Percentiles rank a stretch among this genome's conserved stretches.
These are phyloP conservation scores for Exsudoporus floridanus DNA, from an alignment of 1,284 basidiomycete species.

Conservation along the genomic window DNA sequence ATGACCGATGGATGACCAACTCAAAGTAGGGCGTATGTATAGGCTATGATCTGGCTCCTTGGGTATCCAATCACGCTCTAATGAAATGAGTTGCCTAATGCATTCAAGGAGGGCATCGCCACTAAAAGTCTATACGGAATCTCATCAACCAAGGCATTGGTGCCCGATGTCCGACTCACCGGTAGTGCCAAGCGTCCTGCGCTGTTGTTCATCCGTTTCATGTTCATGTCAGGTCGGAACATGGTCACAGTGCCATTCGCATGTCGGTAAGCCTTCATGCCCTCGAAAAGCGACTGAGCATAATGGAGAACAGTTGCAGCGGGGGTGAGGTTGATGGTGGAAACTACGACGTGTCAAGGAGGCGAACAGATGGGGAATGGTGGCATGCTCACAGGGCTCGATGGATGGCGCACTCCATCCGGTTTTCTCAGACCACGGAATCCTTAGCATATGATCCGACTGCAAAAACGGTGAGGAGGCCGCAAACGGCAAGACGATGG, in stretches of 20 bases:
- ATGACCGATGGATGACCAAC: conserved; percentile 40
- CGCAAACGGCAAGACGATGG: conserved; percentile 3
- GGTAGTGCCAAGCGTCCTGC: conserved; percentile 75
- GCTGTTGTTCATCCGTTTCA: conserved; percentile 87
- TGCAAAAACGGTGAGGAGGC: conserved; percentile 29
- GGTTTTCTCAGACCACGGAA: conserved; percentile 70
- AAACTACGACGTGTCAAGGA: conserved; percentile 49
- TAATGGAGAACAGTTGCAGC: conserved; percentile 92
- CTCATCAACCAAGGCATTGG: conserved; percentile 3
- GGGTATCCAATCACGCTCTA: conserved; percentile 95
- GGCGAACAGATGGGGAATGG: neutral
- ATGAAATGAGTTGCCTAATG: conserved; percentile 84
- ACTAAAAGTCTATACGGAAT: conserved; percentile 66
- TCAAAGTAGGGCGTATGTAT: conserved; percentile 83
- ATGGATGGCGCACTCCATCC: conserved; percentile 89
- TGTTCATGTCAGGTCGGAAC: conserved; percentile 99
- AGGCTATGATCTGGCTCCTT: conserved; percentile 86
- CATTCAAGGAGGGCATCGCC: conserved; percentile 77
- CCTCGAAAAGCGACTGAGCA: conserved; percentile 89
- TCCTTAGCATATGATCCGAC: conserved; percentile 93
- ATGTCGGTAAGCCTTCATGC: conserved; percentile 93
- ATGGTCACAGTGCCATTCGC: conserved; percentile 78
- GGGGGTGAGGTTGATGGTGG: conserved; percentile 75
- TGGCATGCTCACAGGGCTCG: conserved; percentile 63
- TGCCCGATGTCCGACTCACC: conserved; percentile 42